phyloP scores from a whole-genome alignment of 176 grass and related monocot species.

The Poa annua region DNA sequence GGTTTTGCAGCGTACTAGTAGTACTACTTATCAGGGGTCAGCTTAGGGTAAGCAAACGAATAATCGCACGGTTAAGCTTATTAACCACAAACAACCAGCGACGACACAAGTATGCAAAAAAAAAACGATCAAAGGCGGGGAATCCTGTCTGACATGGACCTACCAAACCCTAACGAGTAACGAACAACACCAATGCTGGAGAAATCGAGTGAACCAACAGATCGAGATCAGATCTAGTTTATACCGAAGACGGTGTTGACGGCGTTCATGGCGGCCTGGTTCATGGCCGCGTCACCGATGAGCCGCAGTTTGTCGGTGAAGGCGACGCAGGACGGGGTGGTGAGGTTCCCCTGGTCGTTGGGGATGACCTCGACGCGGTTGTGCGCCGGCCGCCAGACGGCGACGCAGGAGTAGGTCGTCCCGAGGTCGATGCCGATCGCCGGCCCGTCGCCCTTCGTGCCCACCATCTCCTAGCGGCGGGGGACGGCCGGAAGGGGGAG shows the following conservation, averaged over 20 bases:
- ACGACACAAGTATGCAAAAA: neutral
- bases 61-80: neutral
- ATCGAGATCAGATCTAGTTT: conserved; percentile 18
- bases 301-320: conserved; percentile 16
- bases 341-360: conserved; percentile 8
- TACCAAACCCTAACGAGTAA: neutral
- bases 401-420: conserved; percentile 87
- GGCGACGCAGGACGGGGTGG: conserved; percentile 25
- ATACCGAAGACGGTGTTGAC: conserved; percentile 23
- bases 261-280: conserved; percentile 19
- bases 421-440: conserved; percentile 91
- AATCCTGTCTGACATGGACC: conserved; percentile 14
- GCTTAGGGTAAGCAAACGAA: neutral
- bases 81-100: neutral
- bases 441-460: conserved; percentile 53
- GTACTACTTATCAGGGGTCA: neutral
- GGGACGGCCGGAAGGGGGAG: conserved; percentile 1
- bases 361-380: conserved; percentile 18
- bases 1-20: neutral
- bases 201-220: neutral
- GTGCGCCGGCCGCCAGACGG: conserved; percentile 56
- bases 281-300: conserved; percentile 29
- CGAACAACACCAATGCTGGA: neutral
- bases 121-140: neutral
- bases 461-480: neutral